phyloP scores from a whole-genome alignment of 495 filamentous ascomycete species.

The Penicillium bialowiezense region DNA sequence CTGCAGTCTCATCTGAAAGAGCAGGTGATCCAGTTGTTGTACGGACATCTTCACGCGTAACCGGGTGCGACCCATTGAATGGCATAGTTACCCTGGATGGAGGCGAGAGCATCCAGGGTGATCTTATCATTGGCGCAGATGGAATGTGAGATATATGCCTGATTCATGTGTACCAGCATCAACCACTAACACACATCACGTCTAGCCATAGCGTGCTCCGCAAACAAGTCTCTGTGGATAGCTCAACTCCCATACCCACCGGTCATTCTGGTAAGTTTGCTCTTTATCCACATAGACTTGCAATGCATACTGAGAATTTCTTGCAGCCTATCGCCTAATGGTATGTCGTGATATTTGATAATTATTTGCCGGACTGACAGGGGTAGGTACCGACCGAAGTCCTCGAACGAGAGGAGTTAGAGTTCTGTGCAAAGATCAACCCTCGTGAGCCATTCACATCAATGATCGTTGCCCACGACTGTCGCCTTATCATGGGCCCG shows the following conservation, averaged over 20 bases:
- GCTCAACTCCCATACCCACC: constrained; percentile 11
- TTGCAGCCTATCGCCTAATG: constrained; percentile 24
- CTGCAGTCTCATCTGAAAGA: constrained; percentile 12
- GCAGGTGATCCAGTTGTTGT: constrained; percentile 17
- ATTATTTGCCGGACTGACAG: neutral
- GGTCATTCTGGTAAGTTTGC: constrained; percentile 25
- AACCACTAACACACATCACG: neutral
- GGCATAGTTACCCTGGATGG: constrained; percentile 23
- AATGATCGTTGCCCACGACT: constrained; percentile 22
- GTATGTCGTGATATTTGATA: constrained; percentile 1
- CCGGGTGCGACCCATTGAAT: constrained; percentile 11
- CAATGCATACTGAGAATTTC: too few species aligned
- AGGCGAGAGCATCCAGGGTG: constrained; percentile 17
- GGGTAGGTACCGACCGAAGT: constrained; percentile 15
- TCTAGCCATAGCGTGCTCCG: constrained; percentile 17
- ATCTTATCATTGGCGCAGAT: constrained; percentile 49
- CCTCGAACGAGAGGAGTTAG: constrained; percentile 16
- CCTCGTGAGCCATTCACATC: constrained; percentile 21
- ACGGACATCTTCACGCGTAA: constrained; percentile 14
- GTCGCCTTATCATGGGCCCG: constrained; percentile 23
- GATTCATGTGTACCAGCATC: too few species aligned
- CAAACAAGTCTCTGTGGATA: constrained; percentile 10
- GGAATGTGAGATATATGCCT: constrained; percentile 28
- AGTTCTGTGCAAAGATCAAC: constrained; percentile 25
- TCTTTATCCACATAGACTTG: too few species aligned